A percentile compares a stretch with the other conserved stretches of the same genome.
Evolutionary conservation across 2,329 filamentous ascomycete genomes (phyloP).

Genomic region (Aotearoamyces nothofagi): DNA sequence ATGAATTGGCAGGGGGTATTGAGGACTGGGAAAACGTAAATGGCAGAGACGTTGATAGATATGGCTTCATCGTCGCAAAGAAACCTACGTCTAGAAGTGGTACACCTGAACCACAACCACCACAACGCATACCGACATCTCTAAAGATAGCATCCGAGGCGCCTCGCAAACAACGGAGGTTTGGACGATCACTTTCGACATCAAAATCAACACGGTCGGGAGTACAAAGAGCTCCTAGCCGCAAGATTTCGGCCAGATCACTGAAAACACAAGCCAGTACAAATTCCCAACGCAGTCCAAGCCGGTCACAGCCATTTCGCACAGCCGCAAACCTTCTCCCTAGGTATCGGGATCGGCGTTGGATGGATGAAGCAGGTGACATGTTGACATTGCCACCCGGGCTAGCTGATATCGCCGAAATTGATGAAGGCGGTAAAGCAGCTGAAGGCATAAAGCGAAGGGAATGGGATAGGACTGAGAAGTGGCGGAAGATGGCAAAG

Average conservation of each 20-base stretch:
- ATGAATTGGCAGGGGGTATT: constrained; percentile 39
- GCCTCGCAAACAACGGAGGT: constrained; percentile 15
- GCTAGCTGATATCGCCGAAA: constrained; percentile 37
- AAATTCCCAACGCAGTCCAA: constrained; percentile 27
- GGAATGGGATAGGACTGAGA: constrained; percentile 46
- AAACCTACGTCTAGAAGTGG: constrained; percentile 24
- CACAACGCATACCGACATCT: no score
- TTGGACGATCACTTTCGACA: constrained; percentile 14
- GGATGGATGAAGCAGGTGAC: constrained; percentile 50
- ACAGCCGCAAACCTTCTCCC: constrained; percentile 43
- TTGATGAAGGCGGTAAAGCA: constrained; percentile 34
- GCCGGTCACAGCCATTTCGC: constrained; percentile 34
- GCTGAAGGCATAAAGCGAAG: constrained; percentile 44
- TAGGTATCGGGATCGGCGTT: constrained; percentile 42
- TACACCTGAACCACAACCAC: constrained; percentile 17
- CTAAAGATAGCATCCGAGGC: no score
- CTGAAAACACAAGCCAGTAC: constrained; percentile 33
- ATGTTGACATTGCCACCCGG: constrained; percentile 47
- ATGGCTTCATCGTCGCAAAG: constrained; percentile 46
- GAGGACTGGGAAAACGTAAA: constrained; percentile 55
- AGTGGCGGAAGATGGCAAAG: constrained; percentile 53
- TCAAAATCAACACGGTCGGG: constrained; percentile 7
- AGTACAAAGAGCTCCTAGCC: constrained; percentile 26
- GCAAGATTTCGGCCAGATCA: constrained; percentile 41
- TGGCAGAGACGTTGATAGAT: constrained; percentile 47